Evolutionary conservation across 176 grass and related monocot species (phyloP).

Genomic region (Rhynchospora breviuscula): DNA sequence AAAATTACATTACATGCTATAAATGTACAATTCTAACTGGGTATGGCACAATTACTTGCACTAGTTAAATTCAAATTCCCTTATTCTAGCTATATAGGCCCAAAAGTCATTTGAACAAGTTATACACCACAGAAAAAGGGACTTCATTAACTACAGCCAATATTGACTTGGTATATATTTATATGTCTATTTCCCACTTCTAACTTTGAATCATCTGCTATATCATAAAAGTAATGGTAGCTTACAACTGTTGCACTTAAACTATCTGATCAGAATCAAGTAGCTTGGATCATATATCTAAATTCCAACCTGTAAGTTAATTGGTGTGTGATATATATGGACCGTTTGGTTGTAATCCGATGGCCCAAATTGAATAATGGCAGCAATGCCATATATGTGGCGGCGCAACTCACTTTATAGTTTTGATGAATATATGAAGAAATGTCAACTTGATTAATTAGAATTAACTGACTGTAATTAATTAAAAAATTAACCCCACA

Average conservation of each 20-base stretch:
- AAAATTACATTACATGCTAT: background rate
- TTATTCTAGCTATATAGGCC: background rate
- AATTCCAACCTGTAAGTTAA: background rate
- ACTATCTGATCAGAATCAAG: background rate
- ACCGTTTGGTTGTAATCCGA: background rate
- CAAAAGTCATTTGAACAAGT: background rate
- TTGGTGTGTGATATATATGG: background rate
- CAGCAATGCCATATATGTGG: no score
- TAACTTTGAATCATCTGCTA: background rate
- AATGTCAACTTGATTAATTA: background rate
- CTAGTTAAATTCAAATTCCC: conserved; percentile 13
- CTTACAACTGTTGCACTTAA: background rate
- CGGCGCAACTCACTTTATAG: no score
- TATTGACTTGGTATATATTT: background rate
- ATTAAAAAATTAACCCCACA: background rate
- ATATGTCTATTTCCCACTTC: background rate
- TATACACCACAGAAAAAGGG: background rate
- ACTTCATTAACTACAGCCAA: background rate
- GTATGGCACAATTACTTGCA: conserved; percentile 20
- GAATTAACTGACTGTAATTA: background rate
- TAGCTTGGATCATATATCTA: background rate
- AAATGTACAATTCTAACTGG: background rate
- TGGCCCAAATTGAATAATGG: no score
- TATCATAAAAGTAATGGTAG: background rate
- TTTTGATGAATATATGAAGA: no score